A percentile compares a stretch with the other conserved stretches of the same genome.
These are phyloP conservation scores for Torrubiella hemipterigena DNA, from an alignment of 2,329 filamentous ascomycete genomes.

Conservation along the genomic window DNA sequence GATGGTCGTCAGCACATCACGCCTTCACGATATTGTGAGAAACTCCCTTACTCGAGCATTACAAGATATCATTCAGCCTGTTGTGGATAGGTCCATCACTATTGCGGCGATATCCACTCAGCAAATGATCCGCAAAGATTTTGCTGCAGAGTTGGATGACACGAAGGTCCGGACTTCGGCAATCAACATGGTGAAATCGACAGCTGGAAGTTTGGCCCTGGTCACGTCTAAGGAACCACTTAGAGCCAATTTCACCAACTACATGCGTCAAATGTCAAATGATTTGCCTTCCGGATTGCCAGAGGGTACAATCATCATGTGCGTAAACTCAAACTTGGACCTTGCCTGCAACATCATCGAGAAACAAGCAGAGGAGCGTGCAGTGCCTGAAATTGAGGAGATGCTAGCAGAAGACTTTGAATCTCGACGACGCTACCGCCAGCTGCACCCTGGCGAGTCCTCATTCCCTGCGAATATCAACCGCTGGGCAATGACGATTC, in stretches of 20 bases:
- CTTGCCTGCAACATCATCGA: slow-evolving; percentile 89
- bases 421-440: slow-evolving; percentile 61
- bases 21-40: slow-evolving; percentile 66
- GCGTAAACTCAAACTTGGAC: slow-evolving; percentile 95
- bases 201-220: slow-evolving; percentile 83
- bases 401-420: slow-evolving; percentile 77
- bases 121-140: slow-evolving; percentile 93
- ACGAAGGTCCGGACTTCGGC: slow-evolving; percentile 76
- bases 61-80: slow-evolving; percentile 91
- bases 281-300: slow-evolving; percentile 72
- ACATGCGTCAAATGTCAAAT: slow-evolving; percentile 62
- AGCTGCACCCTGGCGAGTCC: slow-evolving; percentile 66
- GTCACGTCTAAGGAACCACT: slow-evolving; percentile 98
- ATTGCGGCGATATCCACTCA: slow-evolving; percentile 95
- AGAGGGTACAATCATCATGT: slow-evolving; percentile 94
- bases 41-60: slow-evolving; percentile 81
- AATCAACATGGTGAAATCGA: slow-evolving; percentile 87
- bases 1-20: slow-evolving; percentile 60
- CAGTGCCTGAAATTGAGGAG: slow-evolving; percentile 87
- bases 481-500: slow-evolving; percentile 87
- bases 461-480: slow-evolving; percentile 75
- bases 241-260: slow-evolving; percentile 93
- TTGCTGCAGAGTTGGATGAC: slow-evolving; percentile 84
- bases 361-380: slow-evolving; percentile 87
- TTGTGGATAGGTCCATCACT: slow-evolving; percentile 93